phyloP scores from a whole-genome alignment of 768 basidiomycete genomes.

The Phanerochaete carnosa region DNA sequence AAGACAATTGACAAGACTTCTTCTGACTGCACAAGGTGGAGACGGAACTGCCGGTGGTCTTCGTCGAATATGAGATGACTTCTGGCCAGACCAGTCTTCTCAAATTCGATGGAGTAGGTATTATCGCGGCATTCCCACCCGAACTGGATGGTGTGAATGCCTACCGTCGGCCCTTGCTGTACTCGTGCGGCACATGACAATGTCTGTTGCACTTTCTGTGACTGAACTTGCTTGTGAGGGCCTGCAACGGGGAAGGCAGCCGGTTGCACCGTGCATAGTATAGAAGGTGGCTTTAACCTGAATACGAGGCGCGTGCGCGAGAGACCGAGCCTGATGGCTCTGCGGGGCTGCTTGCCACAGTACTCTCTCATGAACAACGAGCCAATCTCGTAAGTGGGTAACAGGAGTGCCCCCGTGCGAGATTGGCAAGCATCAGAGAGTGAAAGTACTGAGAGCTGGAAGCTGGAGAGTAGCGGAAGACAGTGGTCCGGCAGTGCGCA shows the following conservation, averaged over 20 bases:
- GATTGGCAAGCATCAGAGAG: constrained; percentile 14
- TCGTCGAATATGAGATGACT: constrained; percentile 35
- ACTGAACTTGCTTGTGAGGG: constrained; percentile 7
- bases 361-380: constrained; percentile 40
- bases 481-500: constrained; percentile 29
- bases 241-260: constrained; percentile 16
- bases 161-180: constrained; percentile 20
- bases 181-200: neutral
- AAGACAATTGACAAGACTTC: constrained; percentile 38
- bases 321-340: constrained; percentile 25
- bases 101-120: constrained; percentile 58
- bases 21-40: constrained; percentile 26
- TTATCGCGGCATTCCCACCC: constrained; percentile 59
- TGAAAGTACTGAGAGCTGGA: constrained; percentile 48
- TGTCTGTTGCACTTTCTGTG: neutral
- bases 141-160: constrained; percentile 46
- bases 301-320: constrained; percentile 26
- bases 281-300: constrained; percentile 4
- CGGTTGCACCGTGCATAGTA: constrained; percentile 31
- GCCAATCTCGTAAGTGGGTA: constrained; percentile 41
- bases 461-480: constrained; percentile 38
- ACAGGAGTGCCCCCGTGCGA: constrained; percentile 29
- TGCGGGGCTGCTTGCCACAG: constrained; percentile 18
- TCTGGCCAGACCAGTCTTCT: constrained; percentile 25
- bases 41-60: constrained; percentile 45